These are phyloP conservation scores for Solanum chmielewskii DNA, from an alignment of 257 asterid genomes.

Conservation along the genomic window DNA sequence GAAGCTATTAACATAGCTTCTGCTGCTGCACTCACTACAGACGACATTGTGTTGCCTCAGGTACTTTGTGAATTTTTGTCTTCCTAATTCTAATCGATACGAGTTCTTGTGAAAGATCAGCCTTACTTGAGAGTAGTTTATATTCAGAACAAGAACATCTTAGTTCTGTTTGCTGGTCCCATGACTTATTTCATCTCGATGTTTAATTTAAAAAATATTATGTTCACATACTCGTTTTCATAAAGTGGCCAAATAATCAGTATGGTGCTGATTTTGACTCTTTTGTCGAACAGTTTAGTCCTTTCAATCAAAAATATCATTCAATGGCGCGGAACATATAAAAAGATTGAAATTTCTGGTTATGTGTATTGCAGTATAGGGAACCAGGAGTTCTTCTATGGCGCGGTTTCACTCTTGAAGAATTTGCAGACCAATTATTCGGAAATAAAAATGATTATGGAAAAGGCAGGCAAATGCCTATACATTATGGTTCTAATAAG, in stretches of 20 bases:
- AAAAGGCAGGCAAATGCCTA: conserved; percentile 94
- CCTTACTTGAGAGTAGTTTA: neutral
- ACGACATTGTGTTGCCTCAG: conserved; percentile 38
- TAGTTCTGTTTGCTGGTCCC: neutral
- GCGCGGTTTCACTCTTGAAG: conserved; percentile 78
- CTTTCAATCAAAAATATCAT: neutral
- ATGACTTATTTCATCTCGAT: neutral
- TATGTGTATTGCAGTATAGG: conserved; percentile 39
- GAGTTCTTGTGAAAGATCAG: neutral
- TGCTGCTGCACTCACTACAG: conserved; percentile 64
- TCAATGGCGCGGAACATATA: neutral
- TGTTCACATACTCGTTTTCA: neutral
- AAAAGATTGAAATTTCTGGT: neutral
- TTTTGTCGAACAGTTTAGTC: neutral
- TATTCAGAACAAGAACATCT: neutral
- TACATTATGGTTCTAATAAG: conserved; percentile 70
- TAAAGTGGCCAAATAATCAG: neutral
- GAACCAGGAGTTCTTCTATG: conserved; percentile 82
- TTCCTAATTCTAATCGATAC: neutral
- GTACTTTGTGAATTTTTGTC: neutral
- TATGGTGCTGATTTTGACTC: neutral
- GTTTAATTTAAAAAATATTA: neutral
- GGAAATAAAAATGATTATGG: conserved; percentile 61
- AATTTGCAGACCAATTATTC: conserved; percentile 63
- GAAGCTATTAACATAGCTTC: conserved; percentile 82